These are phyloP conservation scores for Rhizoclosmatium sp. DNA, from an alignment of 192 early-diverging fungal species.

Conservation along the genomic window DNA sequence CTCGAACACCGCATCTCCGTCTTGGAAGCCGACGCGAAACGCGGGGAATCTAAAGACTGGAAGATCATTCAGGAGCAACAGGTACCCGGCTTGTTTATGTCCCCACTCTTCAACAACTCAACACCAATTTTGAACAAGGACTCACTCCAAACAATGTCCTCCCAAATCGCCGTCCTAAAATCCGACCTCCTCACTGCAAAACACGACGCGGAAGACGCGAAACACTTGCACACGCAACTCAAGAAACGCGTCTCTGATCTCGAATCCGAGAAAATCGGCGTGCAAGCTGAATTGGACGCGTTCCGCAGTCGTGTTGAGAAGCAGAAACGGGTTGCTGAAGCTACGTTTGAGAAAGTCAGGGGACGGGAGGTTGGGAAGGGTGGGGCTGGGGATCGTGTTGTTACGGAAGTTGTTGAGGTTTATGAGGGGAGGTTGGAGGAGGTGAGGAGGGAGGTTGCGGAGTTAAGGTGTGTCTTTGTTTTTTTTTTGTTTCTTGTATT, in stretches of 20 bases:
- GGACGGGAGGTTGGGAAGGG: conserved; percentile 40
- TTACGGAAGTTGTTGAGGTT: conserved; percentile 51
- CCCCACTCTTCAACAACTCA: neutral
- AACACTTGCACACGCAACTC: conserved; percentile 3
- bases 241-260: conserved; percentile 4
- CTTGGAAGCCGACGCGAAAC: neutral
- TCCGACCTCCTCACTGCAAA: conserved; percentile 18
- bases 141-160: neutral
- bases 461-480: conserved; percentile 18
- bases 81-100: neutral
- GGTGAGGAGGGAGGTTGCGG: conserved; percentile 33
- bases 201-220: conserved; percentile 32
- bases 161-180: conserved; percentile 23
- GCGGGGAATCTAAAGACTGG: conserved; percentile 23
- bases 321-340: conserved; percentile 37
- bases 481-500: neutral
- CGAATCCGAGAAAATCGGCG: neutral
- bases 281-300: conserved; percentile 10
- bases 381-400: conserved; percentile 50
- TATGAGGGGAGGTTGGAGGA: conserved; percentile 47
- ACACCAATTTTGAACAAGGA: neutral
- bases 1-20: conserved; percentile 4
- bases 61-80: conserved; percentile 35
- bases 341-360: conserved; percentile 40
- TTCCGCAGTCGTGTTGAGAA: conserved; percentile 32